These are phyloP conservation scores for Hydnum rufescens DNA, from an alignment of 768 basidiomycete species.

Conservation along the genomic window DNA sequence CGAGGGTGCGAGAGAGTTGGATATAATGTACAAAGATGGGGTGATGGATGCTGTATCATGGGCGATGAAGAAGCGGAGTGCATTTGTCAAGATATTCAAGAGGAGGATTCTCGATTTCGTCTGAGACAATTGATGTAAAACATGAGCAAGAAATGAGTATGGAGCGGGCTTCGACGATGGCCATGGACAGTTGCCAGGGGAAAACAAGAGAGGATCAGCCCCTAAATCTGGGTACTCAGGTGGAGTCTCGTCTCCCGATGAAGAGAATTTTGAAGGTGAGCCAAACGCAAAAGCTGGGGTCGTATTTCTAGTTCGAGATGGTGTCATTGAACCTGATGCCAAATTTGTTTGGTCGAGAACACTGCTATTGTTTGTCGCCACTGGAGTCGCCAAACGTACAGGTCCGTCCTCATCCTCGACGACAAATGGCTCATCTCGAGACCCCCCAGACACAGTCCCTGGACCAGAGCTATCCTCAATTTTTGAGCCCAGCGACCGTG, in stretches of 20 bases:
- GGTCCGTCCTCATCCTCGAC: not conserved
- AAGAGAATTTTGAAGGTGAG: no score
- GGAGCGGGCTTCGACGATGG: slow-evolving; percentile 25
- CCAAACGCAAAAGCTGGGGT: no score
- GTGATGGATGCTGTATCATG: slow-evolving; percentile 51
- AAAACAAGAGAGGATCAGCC: slow-evolving; percentile 29
- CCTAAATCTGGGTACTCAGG: slow-evolving; percentile 8
- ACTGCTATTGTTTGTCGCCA: no score
- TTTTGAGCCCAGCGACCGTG: not conserved
- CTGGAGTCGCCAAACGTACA: no score
- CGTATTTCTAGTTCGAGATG: no score
- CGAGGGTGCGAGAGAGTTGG: slow-evolving; percentile 58
- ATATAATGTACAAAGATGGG: slow-evolving; percentile 62
- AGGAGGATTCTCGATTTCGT: slow-evolving; percentile 61
- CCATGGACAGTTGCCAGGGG: slow-evolving; percentile 27
- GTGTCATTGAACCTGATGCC: no score
- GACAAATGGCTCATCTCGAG: not conserved
- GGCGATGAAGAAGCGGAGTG: slow-evolving; percentile 43
- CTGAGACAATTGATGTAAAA: slow-evolving; percentile 36
- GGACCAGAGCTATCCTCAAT: not conserved
- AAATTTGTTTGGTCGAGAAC: no score
- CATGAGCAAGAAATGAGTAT: slow-evolving; percentile 50
- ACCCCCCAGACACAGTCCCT: not conserved
- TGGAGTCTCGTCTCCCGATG: not conserved
- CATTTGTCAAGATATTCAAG: slow-evolving; percentile 49